Base-by-base conservation (phyloP, 192 early-diverging fungal genomes). In the Coemansia sp. region DNA sequence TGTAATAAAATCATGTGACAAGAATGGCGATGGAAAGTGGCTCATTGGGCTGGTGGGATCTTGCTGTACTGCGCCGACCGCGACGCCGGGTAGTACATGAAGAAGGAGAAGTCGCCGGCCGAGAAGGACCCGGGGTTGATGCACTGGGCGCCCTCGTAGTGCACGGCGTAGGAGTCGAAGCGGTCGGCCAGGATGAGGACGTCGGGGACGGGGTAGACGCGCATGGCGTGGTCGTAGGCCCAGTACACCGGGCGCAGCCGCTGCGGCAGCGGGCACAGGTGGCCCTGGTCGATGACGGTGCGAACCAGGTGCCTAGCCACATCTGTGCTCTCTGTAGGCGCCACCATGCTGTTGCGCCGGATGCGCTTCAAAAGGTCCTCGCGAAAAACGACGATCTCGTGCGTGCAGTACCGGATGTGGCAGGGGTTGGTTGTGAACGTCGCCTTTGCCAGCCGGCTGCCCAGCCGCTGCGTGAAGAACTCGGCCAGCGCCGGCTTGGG, bases 361-460 rank as follows among this genome's bases (percentile, higher is more conserved):
- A 95, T 69, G 66, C 83, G 83, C 57, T 84, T 89, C 50, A 92
- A 67, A 44, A 94, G 64, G 64, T 96, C 93, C 59, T 96, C 93
- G 15, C 94, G 85, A 61, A 91, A 95, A 22, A 98, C 81, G 2
- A 96, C 86, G 47, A 98, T 90, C 61, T 98, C 95, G 55, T 94
- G 92, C 4, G 88, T 90, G 65, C 89, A 94, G 62, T 93, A 96
- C 57, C 88, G 87, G 68, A 97, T 92, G 30, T 91, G 79, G 63
- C 92, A 93, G 22, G 95, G 95, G 72, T 95, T 96, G 25, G 87
- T 89, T 1, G 88, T 70, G 69, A 96, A 94, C 1, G 81, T 72
- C 1, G 76, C 82, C 15, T 86, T 83, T 20, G 84, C 71, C 6
- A 93, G 63, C 0, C 88, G 86, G 3, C 70, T 66, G 4, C 74